Percentiles rank a stretch among this genome's conserved stretches.
These are phyloP conservation scores for Puccinia triticina DNA, from an alignment of 1,284 basidiomycete species.

Conservation along the genomic window DNA sequence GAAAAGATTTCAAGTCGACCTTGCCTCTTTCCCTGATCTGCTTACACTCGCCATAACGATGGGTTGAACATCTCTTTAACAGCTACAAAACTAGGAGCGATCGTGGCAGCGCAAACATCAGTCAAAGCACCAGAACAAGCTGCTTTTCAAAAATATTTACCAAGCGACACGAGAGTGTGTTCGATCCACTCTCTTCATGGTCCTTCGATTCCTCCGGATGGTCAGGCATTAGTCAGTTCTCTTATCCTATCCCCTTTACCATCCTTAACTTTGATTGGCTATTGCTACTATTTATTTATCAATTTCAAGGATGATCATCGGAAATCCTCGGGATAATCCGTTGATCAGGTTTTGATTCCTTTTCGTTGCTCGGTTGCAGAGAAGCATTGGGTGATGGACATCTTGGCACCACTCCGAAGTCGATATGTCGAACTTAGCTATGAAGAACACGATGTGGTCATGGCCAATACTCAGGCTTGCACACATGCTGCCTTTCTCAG, in stretches of 20 bases:
- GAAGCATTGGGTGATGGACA: constrained; percentile 76
- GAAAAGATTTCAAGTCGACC: background rate
- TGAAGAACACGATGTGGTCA: constrained; percentile 93
- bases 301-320: background rate
- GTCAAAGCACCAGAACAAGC: constrained; percentile 91
- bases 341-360: constrained; percentile 77
- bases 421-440: constrained; percentile 90
- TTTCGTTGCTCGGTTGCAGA: constrained; percentile 78
- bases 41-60: background rate
- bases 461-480: constrained; percentile 96
- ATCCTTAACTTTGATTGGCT: background rate
- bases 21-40: background rate
- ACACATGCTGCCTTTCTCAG: constrained; percentile 96
- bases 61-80: constrained; percentile 31
- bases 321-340: background rate
- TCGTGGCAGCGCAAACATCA: constrained; percentile 93
- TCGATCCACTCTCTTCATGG: constrained; percentile 95
- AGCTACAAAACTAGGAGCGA: constrained; percentile 90
- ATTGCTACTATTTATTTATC: background rate
- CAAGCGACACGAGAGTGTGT: constrained; percentile 81
- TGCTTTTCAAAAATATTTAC: constrained; percentile 88
- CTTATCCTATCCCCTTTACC: constrained; percentile 7
- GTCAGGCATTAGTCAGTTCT: constrained; percentile 74
- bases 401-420: constrained; percentile 79
- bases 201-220: constrained; percentile 83